A percentile compares a stretch with the other conserved stretches of the same genome.
phyloP scores from a whole-genome alignment of 2,329 filamentous ascomycete species.

The Lachnellula cervina region DNA sequence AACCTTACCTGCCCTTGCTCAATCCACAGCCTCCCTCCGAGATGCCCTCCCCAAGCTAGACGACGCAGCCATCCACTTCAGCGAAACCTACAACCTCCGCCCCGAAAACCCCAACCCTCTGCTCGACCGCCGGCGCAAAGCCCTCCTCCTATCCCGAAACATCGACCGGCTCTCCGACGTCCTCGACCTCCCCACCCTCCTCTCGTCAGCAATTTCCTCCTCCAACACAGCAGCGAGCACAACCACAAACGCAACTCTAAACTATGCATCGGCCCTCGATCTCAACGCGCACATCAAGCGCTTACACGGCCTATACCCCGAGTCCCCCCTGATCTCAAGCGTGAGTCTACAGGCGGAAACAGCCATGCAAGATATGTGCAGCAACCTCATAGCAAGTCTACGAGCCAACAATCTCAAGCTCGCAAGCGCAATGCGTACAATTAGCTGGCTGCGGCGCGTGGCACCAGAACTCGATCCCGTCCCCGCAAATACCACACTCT shows the following conservation, averaged over 20 bases:
- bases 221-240: conserved; percentile 37
- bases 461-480: conserved; percentile 68
- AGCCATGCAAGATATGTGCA: conserved; percentile 83
- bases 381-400: conserved; percentile 73
- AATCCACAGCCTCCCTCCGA: conserved; percentile 61
- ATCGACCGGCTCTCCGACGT: conserved; percentile 87
- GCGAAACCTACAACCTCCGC: conserved; percentile 73
- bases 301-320: conserved; percentile 74
- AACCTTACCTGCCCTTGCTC: conserved; percentile 66
- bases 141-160: conserved; percentile 77
- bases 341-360: conserved; percentile 75
- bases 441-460: conserved; percentile 85
- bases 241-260: conserved; percentile 47
- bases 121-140: conserved; percentile 69
- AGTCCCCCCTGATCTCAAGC: conserved; percentile 68
- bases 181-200: conserved; percentile 79
- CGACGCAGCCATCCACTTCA: conserved; percentile 71
- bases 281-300: conserved; percentile 90
- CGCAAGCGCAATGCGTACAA: conserved; percentile 81
- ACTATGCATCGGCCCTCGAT: conserved; percentile 86
- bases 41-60: conserved; percentile 75
- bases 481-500: conserved; percentile 19
- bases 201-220: conserved; percentile 69
- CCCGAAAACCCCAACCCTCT: conserved; percentile 57
- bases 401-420: conserved; percentile 78